phyloP scores from a whole-genome alignment of 768 basidiomycete genomes.

The Pholiota microspora region DNA sequence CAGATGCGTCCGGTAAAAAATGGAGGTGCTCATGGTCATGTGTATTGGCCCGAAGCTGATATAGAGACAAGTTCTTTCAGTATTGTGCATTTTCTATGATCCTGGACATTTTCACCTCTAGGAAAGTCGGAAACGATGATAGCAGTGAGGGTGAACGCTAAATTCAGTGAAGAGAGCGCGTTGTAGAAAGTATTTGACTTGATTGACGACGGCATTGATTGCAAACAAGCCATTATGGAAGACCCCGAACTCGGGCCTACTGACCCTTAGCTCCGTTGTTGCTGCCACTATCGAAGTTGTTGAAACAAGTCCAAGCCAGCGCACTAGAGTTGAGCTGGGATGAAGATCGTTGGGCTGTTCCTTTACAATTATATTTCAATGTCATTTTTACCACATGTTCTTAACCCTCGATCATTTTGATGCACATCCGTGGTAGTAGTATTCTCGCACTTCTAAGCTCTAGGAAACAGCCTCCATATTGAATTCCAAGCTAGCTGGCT shows the following conservation, averaged over 20 bases:
- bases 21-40: not conserved
- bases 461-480: too few species aligned
- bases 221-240: not conserved
- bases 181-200: constrained; percentile 2
- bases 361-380: not conserved
- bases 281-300: too few species aligned
- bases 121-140: not conserved
- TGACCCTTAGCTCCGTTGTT: too few species aligned
- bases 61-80: too few species aligned
- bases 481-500: too few species aligned
- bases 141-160: too few species aligned
- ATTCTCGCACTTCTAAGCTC: too few species aligned
- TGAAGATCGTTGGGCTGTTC: too few species aligned
- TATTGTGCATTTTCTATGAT: not conserved
- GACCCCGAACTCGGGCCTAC: too few species aligned
- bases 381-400: not conserved
- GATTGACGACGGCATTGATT: not conserved
- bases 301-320: too few species aligned
- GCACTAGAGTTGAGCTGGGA: too few species aligned
- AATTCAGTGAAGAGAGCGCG: not conserved
- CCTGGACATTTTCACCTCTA: not conserved
- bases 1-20: constrained; percentile 12
- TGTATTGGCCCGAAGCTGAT: not conserved
- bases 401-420: not conserved
- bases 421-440: too few species aligned